phyloP scores from a whole-genome alignment of 768 basidiomycete species.

The Lanmaoa pseudosensibilis region DNA sequence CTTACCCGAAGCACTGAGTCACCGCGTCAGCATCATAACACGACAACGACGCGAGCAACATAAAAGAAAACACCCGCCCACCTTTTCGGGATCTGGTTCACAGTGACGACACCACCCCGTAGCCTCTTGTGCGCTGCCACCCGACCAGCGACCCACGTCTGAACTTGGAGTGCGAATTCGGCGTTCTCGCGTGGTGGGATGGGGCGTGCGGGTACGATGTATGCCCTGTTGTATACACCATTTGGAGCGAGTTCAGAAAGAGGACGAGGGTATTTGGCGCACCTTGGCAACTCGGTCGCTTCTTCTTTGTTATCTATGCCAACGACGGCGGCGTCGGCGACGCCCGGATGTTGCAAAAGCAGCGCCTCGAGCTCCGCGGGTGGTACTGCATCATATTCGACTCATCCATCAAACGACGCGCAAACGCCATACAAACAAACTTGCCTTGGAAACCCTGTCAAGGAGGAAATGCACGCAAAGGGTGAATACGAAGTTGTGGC shows the following conservation, averaged over 20 bases:
- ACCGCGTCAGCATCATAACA: background rate
- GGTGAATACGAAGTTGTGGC: background rate
- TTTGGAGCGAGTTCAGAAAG: background rate
- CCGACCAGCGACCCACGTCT: constrained; percentile 63
- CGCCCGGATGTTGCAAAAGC: constrained; percentile 68
- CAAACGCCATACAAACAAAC: background rate
- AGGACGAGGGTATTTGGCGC: background rate
- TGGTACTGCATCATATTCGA: constrained; percentile 50
- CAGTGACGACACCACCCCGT: constrained; percentile 68
- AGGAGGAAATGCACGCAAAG: background rate
- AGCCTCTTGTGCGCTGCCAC: constrained; percentile 77
- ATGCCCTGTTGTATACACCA: constrained; percentile 47
- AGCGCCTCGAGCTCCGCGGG: constrained; percentile 84
- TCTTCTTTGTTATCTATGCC: constrained; percentile 65
- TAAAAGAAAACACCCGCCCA: background rate
- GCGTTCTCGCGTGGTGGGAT: constrained; percentile 18
- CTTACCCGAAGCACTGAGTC: constrained; percentile 75
- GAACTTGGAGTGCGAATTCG: constrained; percentile 50
- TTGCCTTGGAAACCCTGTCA: constrained; percentile 72
- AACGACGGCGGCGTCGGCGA: constrained; percentile 82
- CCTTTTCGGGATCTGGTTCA: constrained; percentile 46
- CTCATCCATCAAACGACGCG: background rate
- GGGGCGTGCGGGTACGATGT: constrained; percentile 41
- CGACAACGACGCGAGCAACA: background rate
- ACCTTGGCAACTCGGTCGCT: constrained; percentile 83